Percentiles rank a stretch among this genome's conserved stretches.
Conservation (phyloP, 345 rosid genomes). For the Arabidopsis arenosa region DNA sequence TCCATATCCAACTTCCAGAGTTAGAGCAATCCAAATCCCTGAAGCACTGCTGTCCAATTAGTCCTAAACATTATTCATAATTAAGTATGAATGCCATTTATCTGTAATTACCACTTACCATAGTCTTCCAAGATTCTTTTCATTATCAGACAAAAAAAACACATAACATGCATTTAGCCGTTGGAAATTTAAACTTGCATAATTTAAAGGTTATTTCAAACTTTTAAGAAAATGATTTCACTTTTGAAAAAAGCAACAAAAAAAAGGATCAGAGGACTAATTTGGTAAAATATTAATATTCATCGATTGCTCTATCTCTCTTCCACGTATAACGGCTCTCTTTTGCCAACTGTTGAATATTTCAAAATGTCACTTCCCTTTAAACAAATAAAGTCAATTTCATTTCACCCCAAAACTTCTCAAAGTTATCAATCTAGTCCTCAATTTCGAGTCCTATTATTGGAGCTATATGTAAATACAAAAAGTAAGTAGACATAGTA, state of each 20-base stretch:
- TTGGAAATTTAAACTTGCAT: conserved; percentile 22
- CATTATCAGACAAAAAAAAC: not conserved
- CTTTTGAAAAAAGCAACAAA: not conserved
- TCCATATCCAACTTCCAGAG: no score
- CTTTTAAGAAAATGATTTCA: not conserved
- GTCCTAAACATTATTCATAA: no score
- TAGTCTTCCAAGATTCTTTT: not conserved
- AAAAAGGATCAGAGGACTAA: not conserved
- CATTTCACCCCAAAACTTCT: not conserved
- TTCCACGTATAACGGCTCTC: conserved; percentile 36
- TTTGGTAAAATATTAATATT: not conserved
- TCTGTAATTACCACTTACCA: not conserved
- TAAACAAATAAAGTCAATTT: not conserved
- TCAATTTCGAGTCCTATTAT: not conserved
- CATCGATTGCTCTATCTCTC: not conserved
- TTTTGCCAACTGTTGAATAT: conserved; percentile 7
- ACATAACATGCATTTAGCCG: conserved; percentile 24
- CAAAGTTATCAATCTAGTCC: not conserved
- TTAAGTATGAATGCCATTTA: no score
- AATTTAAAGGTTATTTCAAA: not conserved
- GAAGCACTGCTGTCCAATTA: no score
- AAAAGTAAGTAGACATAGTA: conserved; percentile 1
- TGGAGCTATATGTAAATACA: not conserved
- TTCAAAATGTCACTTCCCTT: conserved; percentile 22
- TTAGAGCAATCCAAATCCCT: no score